Percentiles rank a stretch among this genome's conserved stretches.
Evolutionary conservation across 2,329 filamentous ascomycete species (phyloP).

Genomic region (Colletotrichum aenigma): DNA sequence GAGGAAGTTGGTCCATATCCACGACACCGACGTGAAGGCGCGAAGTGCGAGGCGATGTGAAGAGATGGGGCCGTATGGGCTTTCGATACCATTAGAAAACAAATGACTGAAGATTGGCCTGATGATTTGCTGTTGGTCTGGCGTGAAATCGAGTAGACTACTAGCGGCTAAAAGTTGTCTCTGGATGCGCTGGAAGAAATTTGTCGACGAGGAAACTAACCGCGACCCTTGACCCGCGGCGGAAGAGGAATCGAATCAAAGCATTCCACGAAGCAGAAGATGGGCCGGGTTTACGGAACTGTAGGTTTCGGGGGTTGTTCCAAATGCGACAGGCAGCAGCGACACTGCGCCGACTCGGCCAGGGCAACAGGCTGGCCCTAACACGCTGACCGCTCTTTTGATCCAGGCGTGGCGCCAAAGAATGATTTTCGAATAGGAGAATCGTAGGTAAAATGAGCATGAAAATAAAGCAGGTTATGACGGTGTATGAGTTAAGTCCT

Average conservation of each 20-base stretch:
- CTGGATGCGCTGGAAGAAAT: not conserved
- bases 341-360: not conserved
- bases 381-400: not conserved
- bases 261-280: not conserved
- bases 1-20: slow-evolving; percentile 9
- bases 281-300: not conserved
- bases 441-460: not conserved
- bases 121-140: not conserved
- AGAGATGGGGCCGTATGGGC: not conserved
- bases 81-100: not conserved
- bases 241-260: not conserved
- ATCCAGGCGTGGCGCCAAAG: not conserved
- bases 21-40: not conserved
- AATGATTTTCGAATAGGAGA: not conserved
- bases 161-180: not conserved
- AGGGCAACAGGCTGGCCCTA: not conserved
- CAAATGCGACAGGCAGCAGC: not conserved
- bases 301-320: not conserved
- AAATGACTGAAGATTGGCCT: not conserved
- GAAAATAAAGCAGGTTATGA: not conserved
- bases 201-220: not conserved
- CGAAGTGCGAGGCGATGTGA: not conserved
- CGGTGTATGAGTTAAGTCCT: not conserved
- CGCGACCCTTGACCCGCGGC: not conserved
- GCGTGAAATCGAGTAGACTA: not conserved